phyloP scores from a whole-genome alignment of 345 rosid species.

The Aethionema arabicum region DNA sequence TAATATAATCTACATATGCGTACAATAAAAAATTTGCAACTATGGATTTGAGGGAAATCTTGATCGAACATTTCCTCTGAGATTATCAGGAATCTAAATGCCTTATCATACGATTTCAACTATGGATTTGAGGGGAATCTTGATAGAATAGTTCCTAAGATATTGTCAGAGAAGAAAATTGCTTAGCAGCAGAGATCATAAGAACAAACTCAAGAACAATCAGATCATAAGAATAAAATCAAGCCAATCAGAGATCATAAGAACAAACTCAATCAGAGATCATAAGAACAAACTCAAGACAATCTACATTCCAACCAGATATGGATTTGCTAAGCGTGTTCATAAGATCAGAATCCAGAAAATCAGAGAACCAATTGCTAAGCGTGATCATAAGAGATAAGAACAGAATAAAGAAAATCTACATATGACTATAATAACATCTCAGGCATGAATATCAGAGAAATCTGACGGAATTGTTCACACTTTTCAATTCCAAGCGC shows the following conservation, averaged over 20 bases:
- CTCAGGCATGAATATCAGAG: neutral
- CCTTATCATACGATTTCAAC: too few species aligned
- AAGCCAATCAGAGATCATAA: conserved; percentile 6
- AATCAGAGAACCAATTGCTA: neutral
- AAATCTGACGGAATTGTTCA: neutral
- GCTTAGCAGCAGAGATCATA: neutral
- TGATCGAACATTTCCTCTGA: too few species aligned
- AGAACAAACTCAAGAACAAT: too few species aligned
- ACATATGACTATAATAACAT: neutral
- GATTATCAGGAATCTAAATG: too few species aligned
- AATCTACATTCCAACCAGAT: too few species aligned
- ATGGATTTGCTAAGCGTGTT: conserved; percentile 1
- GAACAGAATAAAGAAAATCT: neutral
- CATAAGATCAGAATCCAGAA: too few species aligned
- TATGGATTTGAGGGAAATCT: too few species aligned
- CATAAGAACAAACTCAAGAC: neutral
- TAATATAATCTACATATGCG: too few species aligned
- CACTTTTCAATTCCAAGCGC: neutral
- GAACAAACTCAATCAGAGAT: too few species aligned
- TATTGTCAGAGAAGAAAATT: neutral
- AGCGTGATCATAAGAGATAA: conserved; percentile 1
- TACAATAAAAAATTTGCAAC: too few species aligned
- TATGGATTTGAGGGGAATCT: neutral
- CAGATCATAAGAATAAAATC: too few species aligned
- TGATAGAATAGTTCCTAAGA: neutral